Evolutionary conservation across 768 basidiomycete genomes (phyloP).

Genomic region (Agaricus subrufescens): DNA sequence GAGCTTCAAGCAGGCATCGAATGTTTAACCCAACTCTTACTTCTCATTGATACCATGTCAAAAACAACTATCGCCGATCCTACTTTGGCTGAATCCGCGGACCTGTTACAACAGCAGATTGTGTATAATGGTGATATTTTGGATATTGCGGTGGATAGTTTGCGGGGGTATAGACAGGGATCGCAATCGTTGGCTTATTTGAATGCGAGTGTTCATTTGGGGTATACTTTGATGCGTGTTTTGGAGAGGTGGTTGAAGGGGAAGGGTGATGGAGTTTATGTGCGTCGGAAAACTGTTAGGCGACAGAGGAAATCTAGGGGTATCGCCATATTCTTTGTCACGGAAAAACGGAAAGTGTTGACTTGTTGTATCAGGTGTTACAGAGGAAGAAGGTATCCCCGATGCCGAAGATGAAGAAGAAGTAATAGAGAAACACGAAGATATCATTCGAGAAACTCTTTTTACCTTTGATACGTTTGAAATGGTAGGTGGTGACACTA

Average conservation of each 20-base stretch:
- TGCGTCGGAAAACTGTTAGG: slow-evolving; percentile 60
- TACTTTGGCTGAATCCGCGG: slow-evolving; percentile 65
- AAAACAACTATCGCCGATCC: slow-evolving; percentile 42
- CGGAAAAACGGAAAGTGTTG: background rate
- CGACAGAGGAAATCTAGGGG: slow-evolving; percentile 46
- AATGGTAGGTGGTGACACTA: slow-evolving; percentile 47
- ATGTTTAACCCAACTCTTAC: slow-evolving; percentile 87
- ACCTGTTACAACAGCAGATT: slow-evolving; percentile 80
- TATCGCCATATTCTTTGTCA: slow-evolving; percentile 12
- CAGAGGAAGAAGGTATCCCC: slow-evolving; percentile 60
- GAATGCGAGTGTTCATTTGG: slow-evolving; percentile 79
- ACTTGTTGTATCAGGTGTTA: slow-evolving; percentile 25
- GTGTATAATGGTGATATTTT: slow-evolving; percentile 95
- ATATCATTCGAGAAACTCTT: slow-evolving; percentile 73
- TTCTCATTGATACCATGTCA: slow-evolving; percentile 84
- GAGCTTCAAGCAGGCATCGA: slow-evolving; percentile 93
- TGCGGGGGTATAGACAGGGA: slow-evolving; percentile 75
- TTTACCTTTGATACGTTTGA: slow-evolving; percentile 94
- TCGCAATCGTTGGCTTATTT: slow-evolving; percentile 79
- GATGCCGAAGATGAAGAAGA: slow-evolving; percentile 65
- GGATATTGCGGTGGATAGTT: slow-evolving; percentile 77
- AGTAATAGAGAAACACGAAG: slow-evolving; percentile 45
- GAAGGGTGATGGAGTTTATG: slow-evolving; percentile 69
- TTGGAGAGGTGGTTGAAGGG: slow-evolving; percentile 83
- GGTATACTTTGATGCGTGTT: slow-evolving; percentile 83